Conservation (phyloP, 192 early-diverging fungal species). For the Backusella sp. region DNA sequence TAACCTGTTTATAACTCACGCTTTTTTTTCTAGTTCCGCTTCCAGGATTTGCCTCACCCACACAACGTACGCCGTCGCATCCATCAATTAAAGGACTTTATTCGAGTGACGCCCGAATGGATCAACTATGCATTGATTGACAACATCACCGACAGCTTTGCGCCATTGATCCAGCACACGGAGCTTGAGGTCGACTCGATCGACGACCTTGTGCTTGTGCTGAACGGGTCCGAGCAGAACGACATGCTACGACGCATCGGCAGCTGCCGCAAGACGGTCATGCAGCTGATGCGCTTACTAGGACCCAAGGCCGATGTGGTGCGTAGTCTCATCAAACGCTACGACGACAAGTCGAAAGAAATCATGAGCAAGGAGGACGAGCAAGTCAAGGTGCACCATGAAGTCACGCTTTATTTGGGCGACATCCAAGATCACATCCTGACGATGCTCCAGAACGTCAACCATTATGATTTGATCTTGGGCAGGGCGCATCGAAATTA, state of each 20-base stretch:
- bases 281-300: conserved; percentile 48
- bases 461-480: conserved; percentile 75
- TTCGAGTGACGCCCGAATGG: conserved; percentile 64
- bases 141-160: conserved; percentile 76
- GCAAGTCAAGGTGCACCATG: conserved; percentile 42
- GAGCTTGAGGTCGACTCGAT: conserved; percentile 80
- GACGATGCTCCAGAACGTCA: conserved; percentile 64
- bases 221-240: conserved; percentile 65
- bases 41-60: conserved; percentile 54
- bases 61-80: conserved; percentile 70
- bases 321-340: conserved; percentile 55
- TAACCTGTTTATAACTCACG: not conserved
- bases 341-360: conserved; percentile 35
- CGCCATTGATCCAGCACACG: conserved; percentile 70
- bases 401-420: conserved; percentile 71
- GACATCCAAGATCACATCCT: conserved; percentile 80
- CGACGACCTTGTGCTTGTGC: conserved; percentile 77
- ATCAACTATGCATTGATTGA: conserved; percentile 73
- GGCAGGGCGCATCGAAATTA: conserved; percentile 77
- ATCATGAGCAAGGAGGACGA: not conserved
- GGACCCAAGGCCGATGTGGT: conserved; percentile 56
- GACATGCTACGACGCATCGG: conserved; percentile 57
- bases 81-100: conserved; percentile 64
- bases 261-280: conserved; percentile 46
- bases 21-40: conserved; percentile 61